phyloP scores from a whole-genome alignment of 2,329 filamentous ascomycete genomes.

The Trichoderma breve region DNA sequence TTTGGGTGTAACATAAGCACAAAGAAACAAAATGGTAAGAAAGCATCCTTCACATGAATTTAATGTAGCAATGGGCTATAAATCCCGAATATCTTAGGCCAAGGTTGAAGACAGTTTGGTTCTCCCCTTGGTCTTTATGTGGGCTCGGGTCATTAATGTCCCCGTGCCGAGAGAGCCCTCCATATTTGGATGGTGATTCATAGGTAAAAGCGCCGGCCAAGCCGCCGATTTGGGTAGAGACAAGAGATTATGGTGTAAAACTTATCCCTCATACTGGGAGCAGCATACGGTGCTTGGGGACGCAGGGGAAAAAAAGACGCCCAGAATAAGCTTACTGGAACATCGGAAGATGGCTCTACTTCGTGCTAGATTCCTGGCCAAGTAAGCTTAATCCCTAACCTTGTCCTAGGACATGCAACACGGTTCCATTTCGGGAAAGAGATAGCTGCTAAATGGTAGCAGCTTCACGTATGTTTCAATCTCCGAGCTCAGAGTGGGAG shows the following conservation, averaged over 20 bases:
- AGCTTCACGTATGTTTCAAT: background rate
- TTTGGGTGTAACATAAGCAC: background rate
- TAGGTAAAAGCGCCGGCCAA: background rate
- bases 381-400: background rate
- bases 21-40: background rate
- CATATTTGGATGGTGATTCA: too few relatives aligned
- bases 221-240: background rate
- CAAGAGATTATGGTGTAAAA: background rate
- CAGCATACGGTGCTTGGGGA: background rate
- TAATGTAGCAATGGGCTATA: background rate
- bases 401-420: background rate
- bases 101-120: background rate
- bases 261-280: background rate
- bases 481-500: background rate
- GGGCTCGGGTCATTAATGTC: background rate
- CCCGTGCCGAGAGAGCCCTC: background rate
- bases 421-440: background rate
- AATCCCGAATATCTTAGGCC: background rate
- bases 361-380: background rate
- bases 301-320: background rate
- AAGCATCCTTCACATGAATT: background rate
- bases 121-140: background rate
- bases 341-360: background rate
- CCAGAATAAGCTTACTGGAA: background rate
- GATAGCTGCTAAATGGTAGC: background rate